Base-by-base conservation (phyloP, 768 basidiomycete genomes). In the Psilocybe cyanescens region DNA sequence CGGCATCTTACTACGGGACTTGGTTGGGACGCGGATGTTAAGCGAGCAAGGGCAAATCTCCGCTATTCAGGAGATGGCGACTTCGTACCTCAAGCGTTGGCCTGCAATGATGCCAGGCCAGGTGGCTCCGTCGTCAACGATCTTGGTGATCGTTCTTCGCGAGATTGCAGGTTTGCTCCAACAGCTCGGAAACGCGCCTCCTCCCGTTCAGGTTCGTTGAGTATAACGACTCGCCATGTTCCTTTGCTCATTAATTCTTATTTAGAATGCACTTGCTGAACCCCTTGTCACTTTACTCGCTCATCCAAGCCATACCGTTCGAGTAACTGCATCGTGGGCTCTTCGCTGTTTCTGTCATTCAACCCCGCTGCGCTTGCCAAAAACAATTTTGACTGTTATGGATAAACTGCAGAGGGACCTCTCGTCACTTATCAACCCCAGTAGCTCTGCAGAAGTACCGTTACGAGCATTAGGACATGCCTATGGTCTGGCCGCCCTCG, bases 31-130 rank as follows among this genome's bases (percentile, higher is more conserved):
- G 1, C 79, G 96, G 61, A 89, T 97, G 83, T 76, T 99, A 64
- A 91, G 91, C 61, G 97, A 99, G 69, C 93, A 95, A 70, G 96
- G 91, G 0, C 97, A 99, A 74, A 96, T 99, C 49, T 79, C 81
- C 29, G 96, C 96, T 2, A 92, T 97, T 35, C 88, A 92, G 67
- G 96, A 97, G 65, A 78, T 97, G 45, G 88, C 92, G 0, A 88
- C 81, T 37, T 79, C 83, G 3, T 97, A 94, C 71, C 78, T 97
- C 61, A 94, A 92, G 73, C 84, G 93, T 55, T 98, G 95, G 94
- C 95, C 95, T 1, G 90, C 94, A 0, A 85, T 97, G 75, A 88
- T 98, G 84, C 94, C 94, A 8, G 94, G 93, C 6, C 89, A 93
- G 65, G 77, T 78, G 17, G 84, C 89, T 0, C 92, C 95, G 0